A percentile compares a stretch with the other conserved stretches of the same genome.
phyloP scores from a whole-genome alignment of 805 yeast genomes.

The Candida verbasci region DNA sequence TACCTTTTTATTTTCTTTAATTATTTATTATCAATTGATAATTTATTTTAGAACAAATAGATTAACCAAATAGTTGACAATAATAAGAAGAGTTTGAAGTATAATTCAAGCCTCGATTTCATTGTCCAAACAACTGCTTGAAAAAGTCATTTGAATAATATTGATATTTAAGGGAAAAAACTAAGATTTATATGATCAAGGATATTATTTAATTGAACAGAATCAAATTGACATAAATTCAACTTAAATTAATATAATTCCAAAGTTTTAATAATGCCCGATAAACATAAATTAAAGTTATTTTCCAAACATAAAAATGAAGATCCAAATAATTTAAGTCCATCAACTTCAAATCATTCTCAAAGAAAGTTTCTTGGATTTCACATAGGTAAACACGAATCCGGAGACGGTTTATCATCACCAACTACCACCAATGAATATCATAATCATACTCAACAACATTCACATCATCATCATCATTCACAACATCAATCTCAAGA shows the following conservation, averaged over 20 bases:
- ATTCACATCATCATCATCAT: slow-evolving; percentile 1
- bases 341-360: slow-evolving; percentile 16
- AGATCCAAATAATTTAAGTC: slow-evolving; percentile 23
- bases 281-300: slow-evolving; percentile 39
- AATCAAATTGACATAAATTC: too few relatives aligned
- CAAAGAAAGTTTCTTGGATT: slow-evolving; percentile 38
- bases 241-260: too few relatives aligned
- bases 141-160: too few relatives aligned
- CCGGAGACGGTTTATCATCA: slow-evolving; percentile 29
- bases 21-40: slow-evolving; percentile 1
- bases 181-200: too few relatives aligned
- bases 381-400: slow-evolving; percentile 39
- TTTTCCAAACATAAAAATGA: slow-evolving; percentile 34
- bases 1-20: neutral
- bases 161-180: too few relatives aligned
- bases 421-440: slow-evolving; percentile 29
- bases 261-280: slow-evolving; percentile 41
- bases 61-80: too few relatives aligned
- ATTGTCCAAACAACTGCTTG: too few relatives aligned
- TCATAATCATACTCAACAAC: slow-evolving; percentile 1
- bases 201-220: too few relatives aligned
- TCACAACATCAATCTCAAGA: slow-evolving; percentile 2
- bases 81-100: too few relatives aligned
- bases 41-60: neutral
- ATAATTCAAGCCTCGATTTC: too few relatives aligned